Conservation (phyloP, 805 yeast genomes). For the Candida oleophila region DNA sequence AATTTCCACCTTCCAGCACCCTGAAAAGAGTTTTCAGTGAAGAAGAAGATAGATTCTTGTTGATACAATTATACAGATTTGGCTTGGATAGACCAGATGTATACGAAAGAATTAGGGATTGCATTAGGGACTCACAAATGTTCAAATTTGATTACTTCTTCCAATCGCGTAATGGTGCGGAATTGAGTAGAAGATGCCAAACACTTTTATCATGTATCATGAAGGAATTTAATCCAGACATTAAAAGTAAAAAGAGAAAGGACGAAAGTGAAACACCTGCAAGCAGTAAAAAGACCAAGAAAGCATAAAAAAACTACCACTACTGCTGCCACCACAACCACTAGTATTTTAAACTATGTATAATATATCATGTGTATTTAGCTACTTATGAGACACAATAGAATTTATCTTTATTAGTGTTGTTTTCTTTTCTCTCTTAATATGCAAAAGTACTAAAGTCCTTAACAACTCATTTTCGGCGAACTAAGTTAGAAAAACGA, state of each 20-base stretch:
- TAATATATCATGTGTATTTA: no score
- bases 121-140: constrained; percentile 69
- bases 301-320: no score
- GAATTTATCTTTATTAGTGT: no score
- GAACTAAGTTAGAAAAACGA: no score
- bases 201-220: constrained; percentile 74
- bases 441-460: no score
- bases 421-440: no score
- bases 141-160: constrained; percentile 88
- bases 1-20: constrained; percentile 69
- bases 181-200: constrained; percentile 77
- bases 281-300: neutral
- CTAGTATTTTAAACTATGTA: no score
- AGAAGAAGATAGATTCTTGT: constrained; percentile 86
- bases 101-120: constrained; percentile 74
- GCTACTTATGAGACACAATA: no score
- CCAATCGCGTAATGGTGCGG: constrained; percentile 73
- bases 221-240: constrained; percentile 50
- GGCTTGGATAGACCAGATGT: constrained; percentile 81
- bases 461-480: no score
- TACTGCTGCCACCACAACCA: no score
- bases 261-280: neutral
- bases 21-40: constrained; percentile 70
- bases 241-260: neutral
- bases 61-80: constrained; percentile 73